Conservation (phyloP, 73 alveolate species). For the Paramecium sexaurelia region DNA sequence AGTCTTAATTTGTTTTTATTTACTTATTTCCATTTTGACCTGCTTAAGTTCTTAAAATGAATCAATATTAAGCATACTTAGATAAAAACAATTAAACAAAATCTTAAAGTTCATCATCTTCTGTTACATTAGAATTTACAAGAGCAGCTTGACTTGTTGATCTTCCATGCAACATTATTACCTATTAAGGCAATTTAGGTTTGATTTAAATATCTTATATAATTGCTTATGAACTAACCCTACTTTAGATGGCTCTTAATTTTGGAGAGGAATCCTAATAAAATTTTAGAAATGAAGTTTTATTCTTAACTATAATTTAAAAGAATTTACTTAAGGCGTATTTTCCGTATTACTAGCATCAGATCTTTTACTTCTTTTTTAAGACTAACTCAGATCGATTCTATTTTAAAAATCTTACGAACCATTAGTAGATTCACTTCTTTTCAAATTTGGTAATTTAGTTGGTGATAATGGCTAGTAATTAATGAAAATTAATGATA, state of each 20-base stretch:
- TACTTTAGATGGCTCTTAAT: background rate
- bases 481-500: background rate
- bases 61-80: background rate
- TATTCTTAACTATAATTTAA: background rate
- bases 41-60: background rate
- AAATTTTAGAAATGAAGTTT: background rate
- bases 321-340: background rate
- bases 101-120: slow-evolving; percentile 16
- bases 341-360: slow-evolving; percentile 12
- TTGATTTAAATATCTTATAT: background rate
- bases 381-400: background rate
- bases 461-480: slow-evolving; percentile 4
- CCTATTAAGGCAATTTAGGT: background rate
- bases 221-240: slow-evolving; percentile 11
- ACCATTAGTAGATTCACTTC: background rate
- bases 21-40: slow-evolving; percentile 44
- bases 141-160: slow-evolving; percentile 41
- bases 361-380: slow-evolving; percentile 22
- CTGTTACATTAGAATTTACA: background rate
- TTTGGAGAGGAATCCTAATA: slow-evolving; percentile 35
- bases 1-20: slow-evolving; percentile 39
- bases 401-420: background rate
- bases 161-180: slow-evolving; percentile 25
- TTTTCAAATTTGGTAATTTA: slow-evolving; percentile 37
- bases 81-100: background rate